Base-by-base conservation (phyloP, 495 filamentous ascomycete genomes). In the Penicillium egyptiacum region DNA sequence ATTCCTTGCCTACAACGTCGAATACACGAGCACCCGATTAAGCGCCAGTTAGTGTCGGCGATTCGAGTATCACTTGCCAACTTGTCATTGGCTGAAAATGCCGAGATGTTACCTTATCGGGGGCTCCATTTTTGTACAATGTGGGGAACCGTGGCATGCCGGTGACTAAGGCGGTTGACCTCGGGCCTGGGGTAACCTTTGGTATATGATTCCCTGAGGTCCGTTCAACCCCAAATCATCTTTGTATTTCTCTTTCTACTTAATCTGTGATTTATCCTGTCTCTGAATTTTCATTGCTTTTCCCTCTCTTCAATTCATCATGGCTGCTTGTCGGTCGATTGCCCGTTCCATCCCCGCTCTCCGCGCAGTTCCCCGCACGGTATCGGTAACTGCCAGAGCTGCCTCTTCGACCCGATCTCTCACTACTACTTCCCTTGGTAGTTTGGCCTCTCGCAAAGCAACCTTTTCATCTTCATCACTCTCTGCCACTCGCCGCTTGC, bases 241-340 rank as follows among this genome's bases (percentile, higher is more conserved):
- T 25, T 28, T 51, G 37, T 43, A 31, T 51, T 10, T 50, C 28
- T 59, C 40, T 23, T 43, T 48, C 47, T 49, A 33, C 46, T 45
- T 23, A 50, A 35, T 54, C 40, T 20, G 40, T 54, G 17, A 19
- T 16, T n/a, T 23, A 5, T 33, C 44, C 37, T 39, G 19, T 56
- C 22, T 50, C n/a, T 37, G n/a, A 44, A 40, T 10, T 40, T 40
- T 44, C 37, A 1, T 49, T 25, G 11, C 6, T 31, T 46, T 51
- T 48, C 17, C 37, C 25, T 50, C 23, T 14, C 47, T 25, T 46
- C 42, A 45, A 44, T 53, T 52, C 63, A 74, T 39, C 56, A 79
- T 79, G 75, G 74, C 76, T 64, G 73, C 76, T 70, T 68, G 73
- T 61, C 74, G 73, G 64, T 76, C 75, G 35, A 58, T 77, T 56